Evolutionary conservation across 768 basidiomycete genomes (phyloP).

Genomic region (Candolleomyces eurysporus): DNA sequence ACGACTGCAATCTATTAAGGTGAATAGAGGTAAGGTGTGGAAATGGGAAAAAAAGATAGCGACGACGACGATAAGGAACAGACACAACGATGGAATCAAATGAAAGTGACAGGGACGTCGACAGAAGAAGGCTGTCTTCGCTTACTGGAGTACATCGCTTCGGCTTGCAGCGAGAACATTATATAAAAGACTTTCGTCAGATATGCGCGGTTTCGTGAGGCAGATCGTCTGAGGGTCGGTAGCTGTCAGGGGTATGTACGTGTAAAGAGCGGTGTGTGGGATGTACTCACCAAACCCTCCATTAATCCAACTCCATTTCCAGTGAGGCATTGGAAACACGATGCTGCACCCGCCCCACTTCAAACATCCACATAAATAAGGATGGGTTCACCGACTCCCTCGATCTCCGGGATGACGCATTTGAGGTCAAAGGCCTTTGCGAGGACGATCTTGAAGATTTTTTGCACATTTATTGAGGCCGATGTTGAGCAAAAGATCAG

Average conservation of each 20-base stretch:
- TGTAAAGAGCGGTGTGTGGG: too few species aligned
- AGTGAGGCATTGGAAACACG: background rate
- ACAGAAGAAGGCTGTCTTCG: background rate
- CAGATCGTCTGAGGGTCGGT: too few species aligned
- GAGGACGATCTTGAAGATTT: constrained; percentile 97
- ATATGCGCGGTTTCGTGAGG: too few species aligned
- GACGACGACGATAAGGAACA: background rate
- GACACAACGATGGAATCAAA: background rate
- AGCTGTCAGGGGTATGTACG: too few species aligned
- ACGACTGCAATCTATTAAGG: background rate
- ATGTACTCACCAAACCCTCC: too few species aligned
- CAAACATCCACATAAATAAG: constrained; percentile 89
- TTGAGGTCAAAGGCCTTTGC: constrained; percentile 98
- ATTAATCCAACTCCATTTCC: too few species aligned
- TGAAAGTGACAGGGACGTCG: background rate
- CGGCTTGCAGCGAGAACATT: too few species aligned
- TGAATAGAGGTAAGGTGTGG: background rate
- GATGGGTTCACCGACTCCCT: constrained; percentile 94
- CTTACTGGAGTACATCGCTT: background rate
- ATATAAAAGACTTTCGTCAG: too few species aligned
- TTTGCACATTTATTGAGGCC: constrained; percentile 99
- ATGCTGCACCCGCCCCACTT: background rate
- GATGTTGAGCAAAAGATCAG: constrained; percentile 99
- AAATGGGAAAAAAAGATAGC: background rate
- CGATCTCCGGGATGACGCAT: constrained; percentile 97